phyloP scores from a whole-genome alignment of 495 filamentous ascomycete species.

The Filosporella fistucella region DNA sequence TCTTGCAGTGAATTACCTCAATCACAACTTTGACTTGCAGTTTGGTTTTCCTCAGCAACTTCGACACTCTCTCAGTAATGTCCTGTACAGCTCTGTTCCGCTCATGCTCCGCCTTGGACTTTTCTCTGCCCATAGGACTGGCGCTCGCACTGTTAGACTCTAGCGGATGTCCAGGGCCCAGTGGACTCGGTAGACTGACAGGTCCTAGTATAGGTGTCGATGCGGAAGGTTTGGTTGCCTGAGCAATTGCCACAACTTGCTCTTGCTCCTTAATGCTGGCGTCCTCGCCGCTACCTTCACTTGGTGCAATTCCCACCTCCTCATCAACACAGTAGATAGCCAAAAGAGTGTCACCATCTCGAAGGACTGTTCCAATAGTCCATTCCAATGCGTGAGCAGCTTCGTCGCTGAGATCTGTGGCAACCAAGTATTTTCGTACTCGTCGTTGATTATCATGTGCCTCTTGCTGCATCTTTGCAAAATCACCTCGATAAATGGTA shows the following conservation, averaged over 20 bases:
- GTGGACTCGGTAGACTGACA: slow-evolving; percentile 29
- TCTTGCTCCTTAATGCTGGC: slow-evolving; percentile 71
- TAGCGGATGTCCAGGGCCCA: slow-evolving; percentile 24
- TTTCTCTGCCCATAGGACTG: slow-evolving; percentile 23
- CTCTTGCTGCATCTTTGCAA: slow-evolving; percentile 60
- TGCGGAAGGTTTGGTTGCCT: slow-evolving; percentile 11
- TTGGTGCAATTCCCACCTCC: slow-evolving; percentile 53
- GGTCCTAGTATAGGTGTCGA: slow-evolving; percentile 30
- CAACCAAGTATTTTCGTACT: slow-evolving; percentile 83
- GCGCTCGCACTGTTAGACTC: slow-evolving; percentile 19
- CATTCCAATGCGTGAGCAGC: slow-evolving; percentile 92
- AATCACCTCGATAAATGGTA: slow-evolving; percentile 87
- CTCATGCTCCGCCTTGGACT: slow-evolving; percentile 67
- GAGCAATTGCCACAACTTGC: slow-evolving; percentile 50
- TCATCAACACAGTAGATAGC: slow-evolving; percentile 90
- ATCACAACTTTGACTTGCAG: slow-evolving; percentile 88
- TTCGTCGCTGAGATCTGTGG: slow-evolving; percentile 89
- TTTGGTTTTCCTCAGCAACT: slow-evolving; percentile 80
- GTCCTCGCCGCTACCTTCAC: slow-evolving; percentile 30
- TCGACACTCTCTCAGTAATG: slow-evolving; percentile 75
- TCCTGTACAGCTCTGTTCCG: slow-evolving; percentile 68
- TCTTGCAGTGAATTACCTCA: slow-evolving; percentile 98
- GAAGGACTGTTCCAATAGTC: slow-evolving; percentile 93
- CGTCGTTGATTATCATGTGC: slow-evolving; percentile 71
- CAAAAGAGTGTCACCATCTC: slow-evolving; percentile 90